Evolutionary conservation across 2,329 filamentous ascomycete genomes (phyloP).

Genomic region (Ceratocystis papillata): DNA sequence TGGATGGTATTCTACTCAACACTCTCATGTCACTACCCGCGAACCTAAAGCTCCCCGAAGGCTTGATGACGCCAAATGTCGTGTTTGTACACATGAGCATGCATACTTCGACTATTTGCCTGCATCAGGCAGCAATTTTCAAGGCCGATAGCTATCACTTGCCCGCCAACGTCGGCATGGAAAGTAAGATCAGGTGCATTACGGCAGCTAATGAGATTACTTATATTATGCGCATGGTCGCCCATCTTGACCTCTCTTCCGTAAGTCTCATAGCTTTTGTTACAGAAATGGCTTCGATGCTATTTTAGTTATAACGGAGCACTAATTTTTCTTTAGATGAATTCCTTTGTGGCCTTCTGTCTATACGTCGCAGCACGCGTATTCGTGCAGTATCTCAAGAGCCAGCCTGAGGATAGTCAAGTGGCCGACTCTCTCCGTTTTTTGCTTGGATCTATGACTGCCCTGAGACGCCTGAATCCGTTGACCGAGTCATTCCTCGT

Average conservation of each 20-base stretch:
- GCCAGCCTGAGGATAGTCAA: slow-evolving; percentile 71
- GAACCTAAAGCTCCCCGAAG: slow-evolving; percentile 65
- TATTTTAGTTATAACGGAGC: not conserved
- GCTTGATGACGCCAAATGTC: slow-evolving; percentile 68
- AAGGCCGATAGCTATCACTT: slow-evolving; percentile 86
- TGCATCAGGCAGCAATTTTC: slow-evolving; percentile 97
- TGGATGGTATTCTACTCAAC: slow-evolving; percentile 85
- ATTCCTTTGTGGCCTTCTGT: slow-evolving; percentile 90
- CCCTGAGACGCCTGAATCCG: slow-evolving; percentile 75
- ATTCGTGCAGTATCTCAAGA: slow-evolving; percentile 94
- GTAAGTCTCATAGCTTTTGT: slow-evolving; percentile 45
- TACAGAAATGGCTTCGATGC: too few species aligned
- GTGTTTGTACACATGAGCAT: slow-evolving; percentile 96
- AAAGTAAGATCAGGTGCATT: slow-evolving; percentile 88
- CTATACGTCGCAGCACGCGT: slow-evolving; percentile 92
- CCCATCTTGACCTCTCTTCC: slow-evolving; percentile 71
- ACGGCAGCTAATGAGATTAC: slow-evolving; percentile 89
- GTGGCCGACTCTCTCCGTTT: slow-evolving; percentile 78
- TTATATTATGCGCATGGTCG: slow-evolving; percentile 89
- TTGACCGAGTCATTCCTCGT: slow-evolving; percentile 90
- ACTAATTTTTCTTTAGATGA: slow-evolving; percentile 53
- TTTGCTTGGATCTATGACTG: slow-evolving; percentile 79
- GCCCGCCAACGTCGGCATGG: slow-evolving; percentile 63
- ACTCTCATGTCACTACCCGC: slow-evolving; percentile 73
- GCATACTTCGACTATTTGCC: slow-evolving; percentile 87